Percentiles rank a stretch among this genome's conserved stretches.
Evolutionary conservation across 2,329 filamentous ascomycete species (phyloP).

Genomic region (Microdochium trichocladiopsis): DNA sequence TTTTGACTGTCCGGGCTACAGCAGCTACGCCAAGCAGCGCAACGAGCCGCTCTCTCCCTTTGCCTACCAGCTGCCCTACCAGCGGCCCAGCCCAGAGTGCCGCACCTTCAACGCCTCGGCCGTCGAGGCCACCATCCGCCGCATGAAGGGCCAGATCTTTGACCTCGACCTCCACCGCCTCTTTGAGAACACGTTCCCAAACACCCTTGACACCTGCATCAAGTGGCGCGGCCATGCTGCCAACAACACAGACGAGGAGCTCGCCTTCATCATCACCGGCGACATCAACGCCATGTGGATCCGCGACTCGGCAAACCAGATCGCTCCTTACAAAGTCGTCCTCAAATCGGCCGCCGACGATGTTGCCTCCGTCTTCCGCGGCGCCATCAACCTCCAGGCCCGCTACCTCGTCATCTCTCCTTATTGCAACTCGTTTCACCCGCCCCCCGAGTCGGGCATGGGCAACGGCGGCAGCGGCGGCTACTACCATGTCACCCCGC

Average conservation of each 20-base stretch:
- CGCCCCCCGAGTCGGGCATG: constrained; percentile 68
- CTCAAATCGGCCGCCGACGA: constrained; percentile 48
- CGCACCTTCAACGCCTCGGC: constrained; percentile 73
- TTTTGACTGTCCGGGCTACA: constrained; percentile 55
- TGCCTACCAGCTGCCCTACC: constrained; percentile 67
- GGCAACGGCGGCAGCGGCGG: constrained; percentile 48
- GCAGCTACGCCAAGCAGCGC: constrained; percentile 45
- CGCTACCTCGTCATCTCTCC: constrained; percentile 64
- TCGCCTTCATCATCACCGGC: constrained; percentile 77
- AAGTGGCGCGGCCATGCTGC: constrained; percentile 57
- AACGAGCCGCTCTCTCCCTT: constrained; percentile 74
- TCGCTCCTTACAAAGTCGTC: constrained; percentile 65
- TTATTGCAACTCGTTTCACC: constrained; percentile 93
- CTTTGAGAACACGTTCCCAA: constrained; percentile 68
- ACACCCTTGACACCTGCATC: constrained; percentile 68
- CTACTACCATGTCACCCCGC: constrained; percentile 55
- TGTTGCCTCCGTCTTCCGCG: constrained; percentile 63
- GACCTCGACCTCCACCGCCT: constrained; percentile 70
- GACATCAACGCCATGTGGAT: constrained; percentile 94
- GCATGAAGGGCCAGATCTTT: constrained; percentile 61
- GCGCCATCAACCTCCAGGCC: constrained; percentile 70
- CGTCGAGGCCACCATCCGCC: constrained; percentile 68
- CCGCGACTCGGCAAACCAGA: constrained; percentile 76
- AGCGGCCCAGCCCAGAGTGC: constrained; percentile 69
- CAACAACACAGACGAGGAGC: constrained; percentile 55